Percentiles rank a stretch among this genome's conserved stretches.
Conservation (phyloP, 371 early-diverging fungal genomes). For the Apophysomyces ossiformis region DNA sequence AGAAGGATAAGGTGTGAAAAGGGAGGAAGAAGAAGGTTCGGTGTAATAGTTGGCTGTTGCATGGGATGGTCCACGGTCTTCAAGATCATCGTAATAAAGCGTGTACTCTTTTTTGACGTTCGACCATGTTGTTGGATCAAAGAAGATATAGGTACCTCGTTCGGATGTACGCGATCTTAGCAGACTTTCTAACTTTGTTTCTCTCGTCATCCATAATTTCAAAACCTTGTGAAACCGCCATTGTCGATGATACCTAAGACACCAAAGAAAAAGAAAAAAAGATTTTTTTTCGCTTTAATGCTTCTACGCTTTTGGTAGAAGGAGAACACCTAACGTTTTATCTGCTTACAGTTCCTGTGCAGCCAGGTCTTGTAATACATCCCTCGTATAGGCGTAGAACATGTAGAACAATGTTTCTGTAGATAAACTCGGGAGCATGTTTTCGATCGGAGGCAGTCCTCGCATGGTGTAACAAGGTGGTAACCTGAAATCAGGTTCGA, state of each 20-base stretch:
- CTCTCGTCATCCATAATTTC: conserved; percentile 84
- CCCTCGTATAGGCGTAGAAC: conserved; percentile 91
- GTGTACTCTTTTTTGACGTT: conserved; percentile 83
- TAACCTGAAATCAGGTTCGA: conserved; percentile 76
- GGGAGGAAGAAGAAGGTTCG: no score
- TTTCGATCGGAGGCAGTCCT: conserved; percentile 73
- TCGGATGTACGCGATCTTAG: conserved; percentile 59
- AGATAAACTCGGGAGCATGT: conserved; percentile 60
- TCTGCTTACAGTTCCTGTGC: conserved; percentile 81
- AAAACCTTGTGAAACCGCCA: conserved; percentile 94
- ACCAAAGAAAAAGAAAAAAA: neutral
- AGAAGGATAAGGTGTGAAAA: no score
- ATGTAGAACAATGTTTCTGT: conserved; percentile 96
- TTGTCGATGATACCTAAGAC: conserved; percentile 68
- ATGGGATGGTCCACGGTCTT: conserved; percentile 59
- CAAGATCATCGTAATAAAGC: conserved; percentile 81
- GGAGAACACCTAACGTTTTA: neutral
- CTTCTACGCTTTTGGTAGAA: neutral
- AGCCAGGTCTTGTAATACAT: conserved; percentile 89
- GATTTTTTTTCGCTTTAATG: neutral
- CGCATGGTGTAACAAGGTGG: conserved; percentile 75
- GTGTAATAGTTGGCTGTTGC: no score
- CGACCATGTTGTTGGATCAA: conserved; percentile 84
- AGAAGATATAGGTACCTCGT: conserved; percentile 82
- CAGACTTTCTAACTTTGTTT: conserved; percentile 44